phyloP scores from a whole-genome alignment of 495 filamentous ascomycete species.

The Zalerion maritima region DNA sequence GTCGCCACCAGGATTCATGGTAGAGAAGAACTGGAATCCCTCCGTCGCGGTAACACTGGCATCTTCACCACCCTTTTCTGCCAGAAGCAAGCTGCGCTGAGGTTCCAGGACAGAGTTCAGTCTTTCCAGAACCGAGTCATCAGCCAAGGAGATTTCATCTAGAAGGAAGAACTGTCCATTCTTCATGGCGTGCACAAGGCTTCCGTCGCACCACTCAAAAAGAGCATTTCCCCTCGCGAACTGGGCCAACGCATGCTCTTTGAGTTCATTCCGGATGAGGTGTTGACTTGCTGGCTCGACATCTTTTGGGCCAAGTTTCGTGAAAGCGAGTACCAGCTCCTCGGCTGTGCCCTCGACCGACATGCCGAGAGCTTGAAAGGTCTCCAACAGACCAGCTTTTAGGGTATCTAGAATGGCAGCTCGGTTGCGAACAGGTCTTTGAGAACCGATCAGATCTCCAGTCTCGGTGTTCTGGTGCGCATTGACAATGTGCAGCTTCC shows the following conservation, averaged over 20 bases:
- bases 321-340: constrained; percentile 24
- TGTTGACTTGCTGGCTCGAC: constrained; percentile 9
- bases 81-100: constrained; percentile 68
- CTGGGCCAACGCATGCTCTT: constrained; percentile 42
- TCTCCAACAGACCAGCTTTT: constrained; percentile 39
- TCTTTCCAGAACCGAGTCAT: constrained; percentile 92
- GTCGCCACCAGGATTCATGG: constrained; percentile 98
- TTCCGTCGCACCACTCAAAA: constrained; percentile 95
- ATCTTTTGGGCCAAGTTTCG: too few species aligned
- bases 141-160: constrained; percentile 94
- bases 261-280: constrained; percentile 33
- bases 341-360: constrained; percentile 14
- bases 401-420: constrained; percentile 53
- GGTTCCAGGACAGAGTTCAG: constrained; percentile 97
- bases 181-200: constrained; percentile 89
- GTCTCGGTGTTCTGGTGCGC: constrained; percentile 97
- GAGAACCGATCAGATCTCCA: constrained; percentile 90
- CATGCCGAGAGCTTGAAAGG: constrained; percentile 22
- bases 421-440: constrained; percentile 79
- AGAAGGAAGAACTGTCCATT: constrained; percentile 80
- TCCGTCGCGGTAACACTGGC: constrained; percentile 61
- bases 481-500: constrained; percentile 75
- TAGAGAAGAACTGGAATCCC: constrained; percentile 91
- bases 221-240: constrained; percentile 56
- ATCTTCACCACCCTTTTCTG: constrained; percentile 79